phyloP scores from a whole-genome alignment of 768 basidiomycete species.

The Mycena vulgaris region DNA sequence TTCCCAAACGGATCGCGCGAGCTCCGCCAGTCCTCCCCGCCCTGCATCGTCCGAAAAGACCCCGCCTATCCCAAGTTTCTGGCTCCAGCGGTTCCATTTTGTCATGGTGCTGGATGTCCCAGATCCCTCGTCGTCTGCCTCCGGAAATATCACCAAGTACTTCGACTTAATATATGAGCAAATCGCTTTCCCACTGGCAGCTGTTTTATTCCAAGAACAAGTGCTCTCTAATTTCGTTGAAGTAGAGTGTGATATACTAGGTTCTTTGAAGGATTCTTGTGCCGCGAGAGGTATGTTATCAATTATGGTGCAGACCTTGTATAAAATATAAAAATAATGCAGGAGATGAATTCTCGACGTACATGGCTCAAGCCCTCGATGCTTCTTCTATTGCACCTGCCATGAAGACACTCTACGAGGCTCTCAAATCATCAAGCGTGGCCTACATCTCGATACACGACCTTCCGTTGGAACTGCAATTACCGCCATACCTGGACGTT shows the following conservation, averaged over 20 bases:
- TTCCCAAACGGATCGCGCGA: conserved; percentile 49
- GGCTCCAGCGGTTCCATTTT: conserved; percentile 87
- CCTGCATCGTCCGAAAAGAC: conserved; percentile 53
- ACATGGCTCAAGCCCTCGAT: conserved; percentile 70
- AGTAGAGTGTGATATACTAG: conserved; percentile 80
- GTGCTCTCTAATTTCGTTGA: conserved; percentile 90
- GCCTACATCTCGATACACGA: conserved; percentile 86
- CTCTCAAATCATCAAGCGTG: conserved; percentile 82
- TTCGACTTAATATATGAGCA: conserved; percentile 93
- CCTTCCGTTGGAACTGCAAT: conserved; percentile 87
- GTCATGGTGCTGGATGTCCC: conserved; percentile 91
- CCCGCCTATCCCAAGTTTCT: conserved; percentile 53
- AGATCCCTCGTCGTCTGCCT: conserved; percentile 89
- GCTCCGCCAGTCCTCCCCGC: conserved; percentile 48
- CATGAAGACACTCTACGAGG: conserved; percentile 86
- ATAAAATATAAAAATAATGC: conserved; percentile 27
- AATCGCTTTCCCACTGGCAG: conserved; percentile 90
- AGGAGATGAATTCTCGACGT: conserved; percentile 76
- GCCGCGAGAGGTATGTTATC: conserved; percentile 66
- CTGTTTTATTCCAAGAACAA: conserved; percentile 94
- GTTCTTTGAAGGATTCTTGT: conserved; percentile 79
- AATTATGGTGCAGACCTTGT: background rate
- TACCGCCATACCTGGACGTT: conserved; percentile 85
- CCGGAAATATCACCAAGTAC: conserved; percentile 83
- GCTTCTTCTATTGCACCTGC: conserved; percentile 81